Evolutionary conservation across 2,329 filamentous ascomycete genomes (phyloP).

Genomic region (Thielaviopsis euricoi): DNA sequence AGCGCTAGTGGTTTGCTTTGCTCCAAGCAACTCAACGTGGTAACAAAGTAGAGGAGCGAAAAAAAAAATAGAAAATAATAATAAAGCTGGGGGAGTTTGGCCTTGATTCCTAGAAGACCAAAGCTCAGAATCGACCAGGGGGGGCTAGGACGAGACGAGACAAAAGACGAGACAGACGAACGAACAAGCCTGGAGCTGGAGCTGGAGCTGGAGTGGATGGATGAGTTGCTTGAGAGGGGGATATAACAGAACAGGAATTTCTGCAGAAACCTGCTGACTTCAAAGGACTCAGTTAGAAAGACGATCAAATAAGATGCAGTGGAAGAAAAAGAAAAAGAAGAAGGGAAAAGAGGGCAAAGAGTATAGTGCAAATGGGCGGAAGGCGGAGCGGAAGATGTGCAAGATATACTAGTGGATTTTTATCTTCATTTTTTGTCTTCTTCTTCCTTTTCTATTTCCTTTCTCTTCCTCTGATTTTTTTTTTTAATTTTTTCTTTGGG

Average conservation of each 20-base stretch:
- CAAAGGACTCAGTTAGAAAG: slow-evolving; percentile 41
- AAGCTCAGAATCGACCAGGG: slow-evolving; percentile 11
- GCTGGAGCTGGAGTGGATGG: too few relatives aligned
- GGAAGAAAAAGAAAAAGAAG: slow-evolving; percentile 15
- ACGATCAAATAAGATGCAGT: slow-evolving; percentile 16
- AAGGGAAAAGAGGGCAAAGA: neutral
- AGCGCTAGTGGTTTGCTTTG: neutral
- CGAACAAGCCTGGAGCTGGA: neutral
- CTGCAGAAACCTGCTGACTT: slow-evolving; percentile 75
- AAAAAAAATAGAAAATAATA: neutral
- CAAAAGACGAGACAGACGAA: slow-evolving; percentile 9
- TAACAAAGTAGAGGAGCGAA: slow-evolving; percentile 4
- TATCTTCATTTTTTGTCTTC: neutral
- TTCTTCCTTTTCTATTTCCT: neutral
- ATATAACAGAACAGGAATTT: slow-evolving; percentile 25
- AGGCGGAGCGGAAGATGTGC: neutral
- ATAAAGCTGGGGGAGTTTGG: slow-evolving; percentile 5
- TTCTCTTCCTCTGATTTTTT: too few relatives aligned
- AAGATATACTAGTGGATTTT: neutral
- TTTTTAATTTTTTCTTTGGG: neutral
- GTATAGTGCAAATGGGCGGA: too few relatives aligned
- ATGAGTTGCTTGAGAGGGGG: neutral
- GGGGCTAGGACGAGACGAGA: slow-evolving; percentile 12
- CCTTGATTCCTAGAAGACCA: slow-evolving; percentile 10
- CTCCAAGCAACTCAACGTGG: slow-evolving; percentile 6